Base-by-base conservation (phyloP, 805 yeast genomes). In the Blastobotrys muscicola region DNA sequence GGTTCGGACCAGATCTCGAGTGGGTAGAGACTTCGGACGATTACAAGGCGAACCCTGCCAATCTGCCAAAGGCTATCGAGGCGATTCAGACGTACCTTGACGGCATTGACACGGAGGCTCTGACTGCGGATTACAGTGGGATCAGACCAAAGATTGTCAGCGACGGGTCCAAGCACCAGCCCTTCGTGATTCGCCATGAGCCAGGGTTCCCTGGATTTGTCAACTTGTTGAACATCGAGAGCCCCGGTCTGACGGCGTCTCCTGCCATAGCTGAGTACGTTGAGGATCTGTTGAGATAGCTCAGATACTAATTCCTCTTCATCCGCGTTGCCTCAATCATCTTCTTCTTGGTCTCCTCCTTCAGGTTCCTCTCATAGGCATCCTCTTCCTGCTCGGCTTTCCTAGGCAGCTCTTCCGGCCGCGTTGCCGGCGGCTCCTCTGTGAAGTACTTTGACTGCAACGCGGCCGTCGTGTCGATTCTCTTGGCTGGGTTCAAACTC, bases 1-100 rank as follows among this genome's bases (percentile, higher is more conserved):
- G 75, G 50, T 87, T 87, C 58, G 97, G 97, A 0, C 96, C 96
- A 0, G 95, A 89, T 58, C 61, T 85, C 34, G 92, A 86, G 59
- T 86, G 94, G 85, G 76, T 83, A 1, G 73, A 54, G 8, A 38
- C 50, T 3, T 60, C 65, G 1, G 41, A 44, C 7, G 65, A 62
- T 39, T 54, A 62, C 2, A 39, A 37, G 11, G 63, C 61, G 5
- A 60, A 52, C 32, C 47, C 47, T 7, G 37, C 54, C 1, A 81
- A 81, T 46, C 56, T 81, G 7, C 66, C 67, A 8, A 65, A 64
- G 0, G 92, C 92, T 0, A 70, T 62, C 45, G 60, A 67, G 29
- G 84, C 81, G 7, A 80, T 85, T 4, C 53, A 62, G 8, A 66
- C 68, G 41, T 85, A 85, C 58, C 72, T 81, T 45, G 89, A 94